A percentile compares a stretch with the other conserved stretches of the same genome.
These are phyloP conservation scores for Gnomoniopsis sp. DNA, from an alignment of 2,329 filamentous ascomycete genomes.

Conservation along the genomic window DNA sequence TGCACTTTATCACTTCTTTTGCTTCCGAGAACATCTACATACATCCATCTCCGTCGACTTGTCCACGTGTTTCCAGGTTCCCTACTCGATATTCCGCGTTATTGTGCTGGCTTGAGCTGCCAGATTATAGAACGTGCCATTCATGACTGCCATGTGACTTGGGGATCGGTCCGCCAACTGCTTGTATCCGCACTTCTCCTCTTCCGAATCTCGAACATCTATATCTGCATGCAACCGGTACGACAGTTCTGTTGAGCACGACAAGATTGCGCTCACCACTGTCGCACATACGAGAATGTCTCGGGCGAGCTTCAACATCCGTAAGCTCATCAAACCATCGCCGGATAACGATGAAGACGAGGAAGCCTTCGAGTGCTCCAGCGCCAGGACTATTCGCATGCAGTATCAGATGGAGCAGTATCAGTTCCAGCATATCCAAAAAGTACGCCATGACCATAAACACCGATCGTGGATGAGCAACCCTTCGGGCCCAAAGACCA, in stretches of 20 bases:
- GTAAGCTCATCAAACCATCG: conserved; percentile 35
- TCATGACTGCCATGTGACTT: conserved; percentile 11
- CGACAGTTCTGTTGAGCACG: background rate
- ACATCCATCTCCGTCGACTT: background rate
- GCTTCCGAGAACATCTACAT: background rate
- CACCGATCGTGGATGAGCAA: conserved; percentile 22
- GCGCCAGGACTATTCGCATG: conserved; percentile 17
- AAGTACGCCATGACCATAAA: conserved; percentile 12
- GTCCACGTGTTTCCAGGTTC: background rate
- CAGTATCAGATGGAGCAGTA: conserved; percentile 19
- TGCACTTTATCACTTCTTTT: background rate
- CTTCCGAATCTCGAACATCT: background rate
- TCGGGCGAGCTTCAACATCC: conserved; percentile 40
- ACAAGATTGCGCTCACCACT: background rate
- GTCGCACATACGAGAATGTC: conserved; percentile 26
- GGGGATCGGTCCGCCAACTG: background rate
- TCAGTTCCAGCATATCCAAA: conserved; percentile 15
- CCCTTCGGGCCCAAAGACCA: conserved; percentile 22
- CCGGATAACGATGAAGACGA: conserved; percentile 20
- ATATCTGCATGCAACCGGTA: conserved; percentile 9
- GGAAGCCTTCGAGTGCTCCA: conserved; percentile 22
- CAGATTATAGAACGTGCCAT: background rate
- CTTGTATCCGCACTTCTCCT: background rate
- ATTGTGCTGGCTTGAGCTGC: background rate
- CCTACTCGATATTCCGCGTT: background rate